phyloP scores from a whole-genome alignment of 108 stramenopile genomes.

The Fragilaria crotonensis region DNA sequence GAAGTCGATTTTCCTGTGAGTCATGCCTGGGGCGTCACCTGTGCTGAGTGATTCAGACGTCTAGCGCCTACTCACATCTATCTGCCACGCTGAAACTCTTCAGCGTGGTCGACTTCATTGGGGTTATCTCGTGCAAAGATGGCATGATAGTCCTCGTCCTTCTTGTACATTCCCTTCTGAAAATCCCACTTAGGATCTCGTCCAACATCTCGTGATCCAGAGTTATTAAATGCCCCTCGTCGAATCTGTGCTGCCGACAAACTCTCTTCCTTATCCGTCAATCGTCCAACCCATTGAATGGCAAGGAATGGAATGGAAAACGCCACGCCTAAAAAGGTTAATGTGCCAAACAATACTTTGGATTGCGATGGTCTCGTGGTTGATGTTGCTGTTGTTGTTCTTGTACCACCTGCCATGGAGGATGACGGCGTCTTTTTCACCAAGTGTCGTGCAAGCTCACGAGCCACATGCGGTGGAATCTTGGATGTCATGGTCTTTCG shows the following conservation, averaged over 20 bases:
- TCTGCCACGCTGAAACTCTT: neutral
- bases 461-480: slow-evolving; percentile 57
- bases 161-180: slow-evolving; percentile 40
- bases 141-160: neutral
- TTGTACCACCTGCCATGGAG: too few relatives aligned
- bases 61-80: too few relatives aligned
- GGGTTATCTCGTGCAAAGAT: slow-evolving; percentile 1
- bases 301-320: slow-evolving; percentile 32
- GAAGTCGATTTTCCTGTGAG: too few relatives aligned
- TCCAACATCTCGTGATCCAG: slow-evolving; percentile 61
- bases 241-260: slow-evolving; percentile 58
- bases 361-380: neutral
- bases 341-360: slow-evolving; percentile 20
- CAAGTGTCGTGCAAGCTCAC: slow-evolving; percentile 65
- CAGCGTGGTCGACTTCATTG: neutral
- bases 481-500: slow-evolving; percentile 24
- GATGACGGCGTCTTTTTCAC: slow-evolving; percentile 12
- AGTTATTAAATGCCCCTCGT: slow-evolving; percentile 71
- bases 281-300: slow-evolving; percentile 31
- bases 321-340: slow-evolving; percentile 17
- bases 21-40: too few relatives aligned
- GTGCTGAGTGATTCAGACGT: too few relatives aligned
- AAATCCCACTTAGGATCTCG: slow-evolving; percentile 84
- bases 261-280: slow-evolving; percentile 44
- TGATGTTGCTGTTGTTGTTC: too few relatives aligned